Conservation (phyloP, 2,329 filamentous ascomycete genomes). For the Byssothecium circinans region DNA sequence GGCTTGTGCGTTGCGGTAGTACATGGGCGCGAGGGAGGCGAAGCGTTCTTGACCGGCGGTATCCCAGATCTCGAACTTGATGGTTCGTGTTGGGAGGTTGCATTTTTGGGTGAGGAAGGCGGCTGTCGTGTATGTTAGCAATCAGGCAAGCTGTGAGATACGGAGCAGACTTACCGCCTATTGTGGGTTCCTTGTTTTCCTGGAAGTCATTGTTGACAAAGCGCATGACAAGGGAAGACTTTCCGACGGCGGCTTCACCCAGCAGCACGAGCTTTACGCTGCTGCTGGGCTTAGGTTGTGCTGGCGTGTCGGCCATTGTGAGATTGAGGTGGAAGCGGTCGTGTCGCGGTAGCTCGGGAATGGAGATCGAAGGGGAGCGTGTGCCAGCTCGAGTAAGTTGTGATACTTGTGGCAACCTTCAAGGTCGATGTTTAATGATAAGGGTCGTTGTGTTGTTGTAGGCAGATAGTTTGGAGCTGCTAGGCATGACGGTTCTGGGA, state of each 20-base stretch:
- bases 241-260: constrained; percentile 96
- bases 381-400: background rate
- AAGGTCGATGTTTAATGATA: constrained; percentile 5
- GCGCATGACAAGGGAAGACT: constrained; percentile 96
- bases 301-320: constrained; percentile 69
- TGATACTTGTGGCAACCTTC: constrained; percentile 3
- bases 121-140: constrained; percentile 56
- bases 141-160: background rate
- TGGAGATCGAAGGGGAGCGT: background rate
- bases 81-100: constrained; percentile 85
- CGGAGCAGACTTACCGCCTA: constrained; percentile 72
- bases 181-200: constrained; percentile 99
- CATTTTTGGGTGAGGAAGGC: constrained; percentile 99
- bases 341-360: background rate
- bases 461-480: constrained; percentile 17
- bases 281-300: constrained; percentile 90
- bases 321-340: constrained; percentile 5
- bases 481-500: constrained; percentile 15
- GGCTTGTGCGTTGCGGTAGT: constrained; percentile 98
- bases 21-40: constrained; percentile 95
- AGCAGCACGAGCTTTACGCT: constrained; percentile 99
- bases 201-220: constrained; percentile 99
- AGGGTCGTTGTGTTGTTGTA: constrained; percentile 12
- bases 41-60: constrained; percentile 98
- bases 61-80: constrained; percentile 81